Evolutionary conservation across 2,329 filamentous ascomycete genomes (phyloP).

Genomic region (Dactylonectria macrodidyma): DNA sequence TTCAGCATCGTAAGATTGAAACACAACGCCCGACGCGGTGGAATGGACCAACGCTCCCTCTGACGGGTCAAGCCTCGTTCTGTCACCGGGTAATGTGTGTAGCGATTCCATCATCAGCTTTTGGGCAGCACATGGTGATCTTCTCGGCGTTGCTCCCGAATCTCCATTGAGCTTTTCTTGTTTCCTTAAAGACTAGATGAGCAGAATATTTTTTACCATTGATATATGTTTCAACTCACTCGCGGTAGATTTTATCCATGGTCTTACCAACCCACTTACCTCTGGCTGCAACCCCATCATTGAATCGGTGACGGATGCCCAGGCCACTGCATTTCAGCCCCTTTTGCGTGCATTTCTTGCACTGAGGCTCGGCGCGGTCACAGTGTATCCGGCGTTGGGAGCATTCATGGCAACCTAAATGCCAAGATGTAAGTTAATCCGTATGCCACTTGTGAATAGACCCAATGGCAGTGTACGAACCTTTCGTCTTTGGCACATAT

Average conservation of each 20-base stretch:
- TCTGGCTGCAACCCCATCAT: conserved; percentile 44
- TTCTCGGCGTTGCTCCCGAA: too few species aligned
- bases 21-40: neutral
- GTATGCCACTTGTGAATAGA: accelerated
- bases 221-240: conserved; percentile 11
- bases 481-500: conserved; percentile 46
- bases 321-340: conserved; percentile 44
- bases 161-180: neutral
- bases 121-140: neutral
- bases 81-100: too few species aligned
- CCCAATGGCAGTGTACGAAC: conserved; percentile 12
- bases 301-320: conserved; percentile 45
- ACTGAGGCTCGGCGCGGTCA: conserved; percentile 41
- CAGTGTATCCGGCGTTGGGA: conserved; percentile 46
- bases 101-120: neutral
- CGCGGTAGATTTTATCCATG: conserved; percentile 42
- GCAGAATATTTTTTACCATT: neutral
- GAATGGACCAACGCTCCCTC: neutral
- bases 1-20: neutral
- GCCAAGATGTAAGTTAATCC: neutral
- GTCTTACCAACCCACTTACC: conserved; percentile 47
- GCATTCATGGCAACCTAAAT: conserved; percentile 44
- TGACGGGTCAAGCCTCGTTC: neutral
- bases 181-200: neutral
- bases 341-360: conserved; percentile 40